Conservation (phyloP, 2,329 filamentous ascomycete species). For the Canariomyces notabilis region DNA sequence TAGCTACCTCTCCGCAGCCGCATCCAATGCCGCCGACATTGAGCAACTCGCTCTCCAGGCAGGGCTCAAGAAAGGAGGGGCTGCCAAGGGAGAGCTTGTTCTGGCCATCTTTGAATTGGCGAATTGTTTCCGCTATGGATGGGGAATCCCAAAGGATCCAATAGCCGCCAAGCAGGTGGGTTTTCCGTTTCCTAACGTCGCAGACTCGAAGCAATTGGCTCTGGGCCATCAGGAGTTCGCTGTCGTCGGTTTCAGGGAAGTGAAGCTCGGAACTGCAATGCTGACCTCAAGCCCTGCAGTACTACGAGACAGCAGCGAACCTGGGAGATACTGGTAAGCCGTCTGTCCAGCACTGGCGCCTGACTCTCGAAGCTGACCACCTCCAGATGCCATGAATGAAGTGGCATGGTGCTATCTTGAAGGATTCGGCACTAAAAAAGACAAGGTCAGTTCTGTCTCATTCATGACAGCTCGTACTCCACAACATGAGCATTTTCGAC, state of each 20-base stretch:
- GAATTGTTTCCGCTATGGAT: constrained; percentile 89
- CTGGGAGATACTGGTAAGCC: constrained; percentile 74
- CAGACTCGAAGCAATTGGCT: no score
- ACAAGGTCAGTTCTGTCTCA: constrained; percentile 68
- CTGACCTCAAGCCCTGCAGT: constrained; percentile 46
- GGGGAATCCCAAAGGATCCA: constrained; percentile 83
- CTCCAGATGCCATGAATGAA: constrained; percentile 89
- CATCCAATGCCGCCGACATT: constrained; percentile 81
- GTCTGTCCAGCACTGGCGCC: not conserved
- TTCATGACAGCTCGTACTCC: not conserved
- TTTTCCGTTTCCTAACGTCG: constrained; percentile 19
- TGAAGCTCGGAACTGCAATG: no score
- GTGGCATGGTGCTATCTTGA: constrained; percentile 92
- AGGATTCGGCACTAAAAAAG: constrained; percentile 95
- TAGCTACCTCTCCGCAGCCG: constrained; percentile 79
- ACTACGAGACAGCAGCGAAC: constrained; percentile 97
- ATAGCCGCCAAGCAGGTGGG: constrained; percentile 71
- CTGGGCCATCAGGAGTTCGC: no score
- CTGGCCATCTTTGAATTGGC: constrained; percentile 94
- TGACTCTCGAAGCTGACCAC: constrained; percentile 26
- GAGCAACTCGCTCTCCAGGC: constrained; percentile 81
- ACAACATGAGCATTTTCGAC: constrained; percentile 1
- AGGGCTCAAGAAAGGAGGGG: constrained; percentile 87
- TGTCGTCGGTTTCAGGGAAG: no score
- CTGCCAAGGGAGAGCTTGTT: constrained; percentile 92